These are phyloP conservation scores for Eudorina sp. DNA, from an alignment of 139 green algal species.

Conservation along the genomic window DNA sequence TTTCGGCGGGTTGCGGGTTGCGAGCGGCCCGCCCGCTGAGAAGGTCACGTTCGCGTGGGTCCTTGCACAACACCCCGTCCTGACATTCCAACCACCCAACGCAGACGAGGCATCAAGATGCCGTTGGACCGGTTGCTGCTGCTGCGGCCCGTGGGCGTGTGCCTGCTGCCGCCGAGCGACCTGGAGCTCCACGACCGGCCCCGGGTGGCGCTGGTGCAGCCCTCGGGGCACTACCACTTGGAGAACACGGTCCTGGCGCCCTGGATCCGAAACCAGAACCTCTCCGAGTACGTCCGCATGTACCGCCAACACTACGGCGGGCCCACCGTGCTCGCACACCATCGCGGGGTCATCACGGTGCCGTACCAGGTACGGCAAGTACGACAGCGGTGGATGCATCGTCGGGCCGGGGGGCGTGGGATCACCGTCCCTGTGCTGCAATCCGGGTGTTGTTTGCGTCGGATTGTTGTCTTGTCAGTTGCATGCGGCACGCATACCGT, in stretches of 20 bases:
- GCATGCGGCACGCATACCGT: too few species aligned
- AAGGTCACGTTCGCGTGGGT: too few species aligned
- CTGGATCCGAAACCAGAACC: neutral
- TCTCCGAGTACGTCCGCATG: conserved; percentile 13
- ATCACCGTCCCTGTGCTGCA: too few species aligned
- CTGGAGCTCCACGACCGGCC: neutral
- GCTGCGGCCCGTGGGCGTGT: conserved; percentile 37
- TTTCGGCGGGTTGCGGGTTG: too few species aligned
- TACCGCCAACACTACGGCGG: conserved; percentile 44
- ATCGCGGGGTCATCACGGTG: conserved; percentile 30
- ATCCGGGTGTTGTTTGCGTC: too few species aligned
- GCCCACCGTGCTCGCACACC: conserved; percentile 30
- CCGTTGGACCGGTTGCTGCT: conserved; percentile 3
- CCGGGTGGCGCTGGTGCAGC: conserved; percentile 33
- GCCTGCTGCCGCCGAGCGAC: conserved; percentile 6
- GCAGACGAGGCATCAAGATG: conserved; percentile 17
- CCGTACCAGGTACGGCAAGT: conserved; percentile 43
- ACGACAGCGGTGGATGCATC: too few species aligned
- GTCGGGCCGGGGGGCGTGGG: too few species aligned
- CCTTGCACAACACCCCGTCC: too few species aligned
- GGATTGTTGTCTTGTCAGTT: too few species aligned
- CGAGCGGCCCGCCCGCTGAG: too few species aligned
- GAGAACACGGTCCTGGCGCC: conserved; percentile 40
- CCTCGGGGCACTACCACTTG: neutral
- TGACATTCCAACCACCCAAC: too few species aligned